Conservation (phyloP, 1,284 basidiomycete species). For the Sporisorium scitamineum region DNA sequence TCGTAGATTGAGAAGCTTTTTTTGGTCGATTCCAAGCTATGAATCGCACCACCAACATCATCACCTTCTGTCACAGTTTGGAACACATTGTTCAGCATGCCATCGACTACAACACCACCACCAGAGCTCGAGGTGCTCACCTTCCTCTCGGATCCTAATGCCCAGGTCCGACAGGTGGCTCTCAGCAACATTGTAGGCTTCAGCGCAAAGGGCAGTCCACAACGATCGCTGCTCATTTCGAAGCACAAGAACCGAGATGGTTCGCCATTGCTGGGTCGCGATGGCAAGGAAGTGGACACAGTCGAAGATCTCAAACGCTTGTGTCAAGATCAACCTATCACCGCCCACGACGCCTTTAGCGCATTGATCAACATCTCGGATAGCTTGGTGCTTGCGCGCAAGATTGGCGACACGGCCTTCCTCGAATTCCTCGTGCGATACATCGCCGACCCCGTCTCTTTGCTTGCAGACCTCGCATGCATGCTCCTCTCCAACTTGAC, state of each 20-base stretch:
- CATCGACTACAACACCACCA: conserved; percentile 30
- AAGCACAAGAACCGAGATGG: conserved; percentile 59
- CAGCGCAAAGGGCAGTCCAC: conserved; percentile 54
- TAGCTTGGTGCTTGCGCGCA: conserved; percentile 78
- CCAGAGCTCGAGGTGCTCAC: conserved; percentile 77
- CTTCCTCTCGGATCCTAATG: conserved; percentile 87
- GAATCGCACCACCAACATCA: neutral
- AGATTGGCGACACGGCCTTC: conserved; percentile 80
- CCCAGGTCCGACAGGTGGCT: conserved; percentile 86
- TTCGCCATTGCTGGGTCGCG: conserved; percentile 47
- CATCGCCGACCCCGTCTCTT: conserved; percentile 86
- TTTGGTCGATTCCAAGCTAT: neutral
- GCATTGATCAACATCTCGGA: conserved; percentile 95
- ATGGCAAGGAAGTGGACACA: conserved; percentile 64
- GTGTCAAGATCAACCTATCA: conserved; percentile 82
- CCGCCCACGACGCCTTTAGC: conserved; percentile 94
- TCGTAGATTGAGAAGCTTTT: conserved; percentile 3
- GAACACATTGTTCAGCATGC: conserved; percentile 27
- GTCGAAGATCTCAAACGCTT: conserved; percentile 80
- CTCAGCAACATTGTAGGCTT: conserved; percentile 79
- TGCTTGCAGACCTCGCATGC: conserved; percentile 90
- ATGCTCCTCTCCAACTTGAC: conserved; percentile 98
- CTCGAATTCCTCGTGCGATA: conserved; percentile 88
- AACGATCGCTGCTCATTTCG: conserved; percentile 58
- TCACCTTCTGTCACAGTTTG: too few species aligned